Evolutionary conservation across 331 rosid genomes (phyloP).

Genomic region (Quercus tomentella): DNA sequence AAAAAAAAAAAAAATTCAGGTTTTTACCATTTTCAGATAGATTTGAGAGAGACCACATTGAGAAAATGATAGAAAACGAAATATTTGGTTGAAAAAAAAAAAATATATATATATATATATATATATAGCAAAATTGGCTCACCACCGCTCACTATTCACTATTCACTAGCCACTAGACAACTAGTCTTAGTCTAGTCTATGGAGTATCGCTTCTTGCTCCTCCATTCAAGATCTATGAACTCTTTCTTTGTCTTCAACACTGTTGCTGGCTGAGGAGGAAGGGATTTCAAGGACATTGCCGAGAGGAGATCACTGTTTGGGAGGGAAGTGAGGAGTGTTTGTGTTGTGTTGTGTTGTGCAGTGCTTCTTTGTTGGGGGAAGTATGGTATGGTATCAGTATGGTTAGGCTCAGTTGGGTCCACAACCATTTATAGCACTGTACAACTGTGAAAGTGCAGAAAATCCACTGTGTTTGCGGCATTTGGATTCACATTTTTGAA

Average conservation of each 20-base stretch:
- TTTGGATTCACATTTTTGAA: slow-evolving; percentile 33
- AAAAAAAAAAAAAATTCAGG: slow-evolving; percentile 6
- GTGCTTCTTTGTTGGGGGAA: too few relatives aligned
- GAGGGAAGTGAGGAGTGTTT: neutral
- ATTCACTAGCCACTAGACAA: neutral
- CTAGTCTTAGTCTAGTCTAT: too few relatives aligned
- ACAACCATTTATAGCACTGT: slow-evolving; percentile 28
- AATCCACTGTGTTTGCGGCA: slow-evolving; percentile 37
- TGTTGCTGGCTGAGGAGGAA: slow-evolving; percentile 39
- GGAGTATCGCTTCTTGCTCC: neutral
- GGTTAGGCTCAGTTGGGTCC: slow-evolving; percentile 54
- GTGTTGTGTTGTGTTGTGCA: too few relatives aligned
- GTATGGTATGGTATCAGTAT: slow-evolving; percentile 31
- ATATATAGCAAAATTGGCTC: slow-evolving; percentile 25
- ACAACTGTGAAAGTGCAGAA: slow-evolving; percentile 33
- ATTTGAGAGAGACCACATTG: slow-evolving; percentile 2
- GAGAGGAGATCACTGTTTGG: neutral
- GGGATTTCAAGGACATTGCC: slow-evolving; percentile 40
- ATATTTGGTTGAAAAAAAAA: slow-evolving; percentile 27
- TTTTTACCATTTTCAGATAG: slow-evolving; percentile 20
- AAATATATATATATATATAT: slow-evolving; percentile 37
- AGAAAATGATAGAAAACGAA: slow-evolving; percentile 16
- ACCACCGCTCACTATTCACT: slow-evolving; percentile 43
- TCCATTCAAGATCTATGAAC: slow-evolving; percentile 14
- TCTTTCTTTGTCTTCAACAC: slow-evolving; percentile 11